A percentile compares a stretch with the other conserved stretches of the same genome.
Conservation (phyloP, 495 filamentous ascomycete species). For the Ramalina peruviana region DNA sequence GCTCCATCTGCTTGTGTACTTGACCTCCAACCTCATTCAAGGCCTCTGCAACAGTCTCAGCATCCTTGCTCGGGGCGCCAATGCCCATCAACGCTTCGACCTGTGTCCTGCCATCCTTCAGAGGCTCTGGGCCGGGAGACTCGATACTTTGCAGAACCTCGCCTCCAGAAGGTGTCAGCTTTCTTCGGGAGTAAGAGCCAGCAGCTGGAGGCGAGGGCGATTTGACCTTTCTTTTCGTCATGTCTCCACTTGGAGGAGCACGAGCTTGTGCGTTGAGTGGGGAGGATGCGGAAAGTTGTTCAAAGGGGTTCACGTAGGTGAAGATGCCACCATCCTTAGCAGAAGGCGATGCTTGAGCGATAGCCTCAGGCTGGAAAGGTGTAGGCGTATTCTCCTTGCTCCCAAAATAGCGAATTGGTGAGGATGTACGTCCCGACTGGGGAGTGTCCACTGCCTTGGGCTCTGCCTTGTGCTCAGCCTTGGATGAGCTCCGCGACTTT, state of each 20-base stretch:
- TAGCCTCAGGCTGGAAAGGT: slow-evolving; percentile 18
- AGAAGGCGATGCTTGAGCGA: slow-evolving; percentile 18
- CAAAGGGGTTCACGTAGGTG: slow-evolving; percentile 70
- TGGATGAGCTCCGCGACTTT: neutral
- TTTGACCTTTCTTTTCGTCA: slow-evolving; percentile 17
- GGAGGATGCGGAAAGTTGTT: slow-evolving; percentile 56
- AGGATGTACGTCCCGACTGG: slow-evolving; percentile 12
- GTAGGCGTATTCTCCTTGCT: slow-evolving; percentile 17
- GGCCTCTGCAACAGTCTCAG: slow-evolving; percentile 58
- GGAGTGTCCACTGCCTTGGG: slow-evolving; percentile 1
- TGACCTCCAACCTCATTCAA: slow-evolving; percentile 52
- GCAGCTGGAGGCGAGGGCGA: slow-evolving; percentile 13
- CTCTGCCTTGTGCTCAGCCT: neutral
- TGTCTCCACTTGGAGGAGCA: slow-evolving; percentile 12
- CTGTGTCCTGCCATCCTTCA: slow-evolving; percentile 20
- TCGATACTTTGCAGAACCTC: slow-evolving; percentile 17
- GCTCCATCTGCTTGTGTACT: slow-evolving; percentile 54
- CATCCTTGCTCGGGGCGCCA: slow-evolving; percentile 29
- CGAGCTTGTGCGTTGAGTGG: slow-evolving; percentile 34
- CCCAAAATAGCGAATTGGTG: slow-evolving; percentile 28
- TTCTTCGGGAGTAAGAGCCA: slow-evolving; percentile 14
- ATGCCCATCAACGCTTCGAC: slow-evolving; percentile 19
- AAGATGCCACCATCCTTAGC: slow-evolving; percentile 42
- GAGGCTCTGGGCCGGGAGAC: slow-evolving; percentile 22
- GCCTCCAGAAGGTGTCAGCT: slow-evolving; percentile 12